Percentiles rank a stretch among this genome's conserved stretches.
Evolutionary conservation across 2,329 filamentous ascomycete species (phyloP).

Genomic region (Trichoderma cornu-damae): DNA sequence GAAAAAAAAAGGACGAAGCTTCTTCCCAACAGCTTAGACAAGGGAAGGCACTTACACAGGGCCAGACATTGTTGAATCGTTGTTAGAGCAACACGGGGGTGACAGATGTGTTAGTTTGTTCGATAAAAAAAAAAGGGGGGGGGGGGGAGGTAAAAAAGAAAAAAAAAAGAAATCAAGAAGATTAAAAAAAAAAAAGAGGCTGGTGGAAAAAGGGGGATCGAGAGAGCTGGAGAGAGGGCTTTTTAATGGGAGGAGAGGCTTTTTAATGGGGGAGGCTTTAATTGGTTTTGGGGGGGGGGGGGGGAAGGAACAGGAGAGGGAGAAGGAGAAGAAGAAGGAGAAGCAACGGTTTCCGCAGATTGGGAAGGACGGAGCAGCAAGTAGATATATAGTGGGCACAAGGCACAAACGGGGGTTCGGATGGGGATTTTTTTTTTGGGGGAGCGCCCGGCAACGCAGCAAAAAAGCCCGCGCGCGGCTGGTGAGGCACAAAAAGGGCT

Average conservation of each 20-base stretch:
- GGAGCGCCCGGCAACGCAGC: slow-evolving; percentile 13
- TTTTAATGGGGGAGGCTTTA: too few relatives aligned
- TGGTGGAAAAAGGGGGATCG: not conserved
- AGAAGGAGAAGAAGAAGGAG: not conserved
- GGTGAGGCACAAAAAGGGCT: too few relatives aligned
- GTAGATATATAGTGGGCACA: slow-evolving; percentile 20
- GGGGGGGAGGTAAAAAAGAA: not conserved
- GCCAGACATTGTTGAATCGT: slow-evolving; percentile 56
- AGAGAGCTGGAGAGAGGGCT: not conserved
- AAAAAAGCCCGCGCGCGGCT: too few relatives aligned
- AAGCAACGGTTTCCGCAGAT: slow-evolving; percentile 1
- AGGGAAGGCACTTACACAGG: slow-evolving; percentile 56
- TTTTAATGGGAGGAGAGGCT: too few relatives aligned
- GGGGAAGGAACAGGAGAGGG: too few relatives aligned
- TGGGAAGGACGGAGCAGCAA: slow-evolving; percentile 16
- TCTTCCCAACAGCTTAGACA: slow-evolving; percentile 13
- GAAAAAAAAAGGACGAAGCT: slow-evolving; percentile 19
- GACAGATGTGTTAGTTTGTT: too few relatives aligned
- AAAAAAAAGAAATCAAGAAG: too few relatives aligned
- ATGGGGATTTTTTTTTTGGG: not conserved
- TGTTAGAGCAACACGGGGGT: not conserved
- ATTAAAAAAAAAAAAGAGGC: not conserved
- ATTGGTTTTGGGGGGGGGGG: not conserved
- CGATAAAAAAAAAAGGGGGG: too few relatives aligned
- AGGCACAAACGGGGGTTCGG: slow-evolving; percentile 10